Conservation (phyloP, 345 rosid species). For the Orychophragmus violaceus region DNA sequence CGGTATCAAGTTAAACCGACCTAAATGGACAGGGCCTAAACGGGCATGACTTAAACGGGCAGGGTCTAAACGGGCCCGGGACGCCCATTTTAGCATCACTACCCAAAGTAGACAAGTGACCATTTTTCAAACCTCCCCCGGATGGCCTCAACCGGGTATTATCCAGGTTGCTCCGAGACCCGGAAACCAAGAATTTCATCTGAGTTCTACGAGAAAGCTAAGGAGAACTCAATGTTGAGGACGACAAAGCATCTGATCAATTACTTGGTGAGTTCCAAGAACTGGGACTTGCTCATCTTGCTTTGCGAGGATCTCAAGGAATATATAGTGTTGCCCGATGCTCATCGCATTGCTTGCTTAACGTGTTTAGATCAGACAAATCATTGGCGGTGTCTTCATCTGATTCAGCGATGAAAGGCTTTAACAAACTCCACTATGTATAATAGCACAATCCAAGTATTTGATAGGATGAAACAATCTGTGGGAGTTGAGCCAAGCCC, state of each 20-base stretch:
- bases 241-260: slow-evolving; percentile 49
- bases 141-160: slow-evolving; percentile 41
- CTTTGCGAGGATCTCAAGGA: slow-evolving; percentile 50
- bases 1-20: too few relatives aligned
- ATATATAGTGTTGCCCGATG: slow-evolving; percentile 52
- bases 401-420: slow-evolving; percentile 66
- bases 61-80: too few relatives aligned
- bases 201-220: slow-evolving; percentile 57
- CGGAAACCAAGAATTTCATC: slow-evolving; percentile 39
- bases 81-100: too few relatives aligned
- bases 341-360: slow-evolving; percentile 39
- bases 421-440: slow-evolving; percentile 81
- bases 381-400: slow-evolving; percentile 42
- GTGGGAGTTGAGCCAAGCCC: slow-evolving; percentile 41
- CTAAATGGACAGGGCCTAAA: too few relatives aligned
- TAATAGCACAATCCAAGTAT: slow-evolving; percentile 46
- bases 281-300: slow-evolving; percentile 50
- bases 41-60: too few relatives aligned
- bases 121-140: slow-evolving; percentile 22
- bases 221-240: slow-evolving; percentile 41
- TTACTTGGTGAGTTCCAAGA: slow-evolving; percentile 49
- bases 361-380: slow-evolving; percentile 35
- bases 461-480: slow-evolving; percentile 42
- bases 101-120: slow-evolving; percentile 33
- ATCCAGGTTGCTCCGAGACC: slow-evolving; percentile 40